Percentiles rank a stretch among this genome's conserved stretches.
These are phyloP conservation scores for Durusdinium trenchii DNA, from an alignment of 73 alveolate genomes.

Conservation along the genomic window DNA sequence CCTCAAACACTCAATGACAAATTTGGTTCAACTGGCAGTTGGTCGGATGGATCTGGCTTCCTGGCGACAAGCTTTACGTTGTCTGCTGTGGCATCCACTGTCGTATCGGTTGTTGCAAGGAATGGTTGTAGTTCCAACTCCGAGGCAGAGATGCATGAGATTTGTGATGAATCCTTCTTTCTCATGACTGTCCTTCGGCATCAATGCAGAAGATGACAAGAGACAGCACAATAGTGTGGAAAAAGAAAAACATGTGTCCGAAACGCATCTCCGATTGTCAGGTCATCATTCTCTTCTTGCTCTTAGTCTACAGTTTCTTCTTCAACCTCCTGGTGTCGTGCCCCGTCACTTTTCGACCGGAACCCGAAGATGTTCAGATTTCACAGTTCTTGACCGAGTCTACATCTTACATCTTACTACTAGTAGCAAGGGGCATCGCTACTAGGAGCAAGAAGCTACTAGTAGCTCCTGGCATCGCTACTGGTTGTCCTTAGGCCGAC, in stretches of 20 bases:
- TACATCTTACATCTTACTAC: background rate
- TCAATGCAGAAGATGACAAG: background rate
- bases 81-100: too few species aligned
- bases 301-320: background rate
- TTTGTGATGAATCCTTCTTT: background rate
- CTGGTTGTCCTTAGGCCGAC: background rate
- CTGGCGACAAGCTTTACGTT: too few species aligned
- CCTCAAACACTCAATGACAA: too few species aligned
- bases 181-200: background rate
- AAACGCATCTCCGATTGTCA: background rate
- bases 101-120: background rate
- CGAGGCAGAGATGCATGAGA: background rate
- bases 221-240: background rate
- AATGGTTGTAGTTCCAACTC: background rate
- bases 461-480: too few species aligned
- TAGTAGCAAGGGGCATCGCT: too few species aligned
- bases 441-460: too few species aligned
- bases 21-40: too few species aligned
- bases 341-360: background rate
- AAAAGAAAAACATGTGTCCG: too few species aligned
- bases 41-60: too few species aligned
- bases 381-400: background rate
- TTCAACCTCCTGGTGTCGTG: slow-evolving; percentile 10
- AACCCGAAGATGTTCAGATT: background rate
- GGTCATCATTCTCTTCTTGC: background rate